Percentiles rank a stretch among this genome's conserved stretches.
Evolutionary conservation across 2,329 filamentous ascomycete genomes (phyloP).

Genomic region (Knoxdaviesia capensis): DNA sequence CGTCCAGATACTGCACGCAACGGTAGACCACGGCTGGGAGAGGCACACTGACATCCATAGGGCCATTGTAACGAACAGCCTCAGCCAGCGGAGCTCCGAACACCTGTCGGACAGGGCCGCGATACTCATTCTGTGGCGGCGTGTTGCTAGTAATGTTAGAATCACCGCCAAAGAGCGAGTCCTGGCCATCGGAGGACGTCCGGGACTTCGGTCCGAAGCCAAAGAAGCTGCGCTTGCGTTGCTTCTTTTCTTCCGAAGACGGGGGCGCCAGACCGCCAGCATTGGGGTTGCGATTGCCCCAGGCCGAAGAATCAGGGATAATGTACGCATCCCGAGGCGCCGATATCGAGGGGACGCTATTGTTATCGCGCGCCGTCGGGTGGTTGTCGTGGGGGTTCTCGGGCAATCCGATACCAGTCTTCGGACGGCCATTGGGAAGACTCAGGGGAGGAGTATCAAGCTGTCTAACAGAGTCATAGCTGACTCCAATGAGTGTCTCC

Average conservation of each 20-base stretch:
- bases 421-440: conserved; percentile 11
- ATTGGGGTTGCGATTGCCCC: conserved; percentile 48
- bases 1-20: conserved; percentile 79
- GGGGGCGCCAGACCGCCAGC: conserved; percentile 20
- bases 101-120: conserved; percentile 43
- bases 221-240: conserved; percentile 61
- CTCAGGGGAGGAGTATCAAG: conserved; percentile 21
- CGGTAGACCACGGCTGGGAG: conserved; percentile 88
- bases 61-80: conserved; percentile 64
- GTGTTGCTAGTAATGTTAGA: conserved; percentile 23
- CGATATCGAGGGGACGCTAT: conserved; percentile 40
- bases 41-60: conserved; percentile 50
- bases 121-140: conserved; percentile 19
- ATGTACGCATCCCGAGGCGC: conserved; percentile 66
- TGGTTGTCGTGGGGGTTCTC: conserved; percentile 12
- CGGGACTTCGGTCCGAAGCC: conserved; percentile 43
- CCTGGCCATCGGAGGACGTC: conserved; percentile 35
- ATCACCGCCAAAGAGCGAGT: conserved; percentile 30
- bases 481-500: conserved; percentile 33
- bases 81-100: conserved; percentile 77
- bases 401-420: conserved; percentile 14
- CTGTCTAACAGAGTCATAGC: conserved; percentile 34
- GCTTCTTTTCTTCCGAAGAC: conserved; percentile 53
- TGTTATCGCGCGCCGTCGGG: conserved; percentile 13
- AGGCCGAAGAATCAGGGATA: conserved; percentile 64